Base-by-base conservation (phyloP, 1,284 basidiomycete species). In the Boletus smithii region DNA sequence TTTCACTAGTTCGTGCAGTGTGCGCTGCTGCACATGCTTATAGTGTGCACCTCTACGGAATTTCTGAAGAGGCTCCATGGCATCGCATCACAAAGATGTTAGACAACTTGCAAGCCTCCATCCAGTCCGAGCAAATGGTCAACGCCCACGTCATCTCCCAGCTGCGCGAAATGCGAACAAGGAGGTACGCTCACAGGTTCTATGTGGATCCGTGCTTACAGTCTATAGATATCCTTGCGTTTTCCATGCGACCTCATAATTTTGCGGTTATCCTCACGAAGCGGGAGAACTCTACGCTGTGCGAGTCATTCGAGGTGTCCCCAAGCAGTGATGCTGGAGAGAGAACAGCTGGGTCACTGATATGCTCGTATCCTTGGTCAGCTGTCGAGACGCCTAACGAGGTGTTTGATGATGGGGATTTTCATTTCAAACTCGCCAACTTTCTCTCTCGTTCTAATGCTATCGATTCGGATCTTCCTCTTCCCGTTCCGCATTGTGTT, bases 231-330 rank as follows among this genome's bases (percentile, higher is more conserved):
- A 26, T 26, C 24, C 24, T 26, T 26, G 23, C 5, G 8, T 13
- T 30, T 31, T 31, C 11, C 6, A 31, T 16, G 7, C 14, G 30
- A 31, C 7, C 14, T 8, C 30, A 16, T 6, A 26, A 26, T 10
- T 8, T 9, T 26, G 24, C 8, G 24, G 9, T 26, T 9, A 26
- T 26, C 24, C 24, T 26, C 24, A 26, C 24, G 24, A 26, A 26
- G 24, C 24, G 8, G 24, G 2, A 24, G 23, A 8, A 26, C 8
- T 26, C 24, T 26, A 8, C 24, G 5, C 45, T 53, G 5, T 65
- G 65, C 39, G 69, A 72, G 51, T 45, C 56, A 14, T 71, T 72
- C 30, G 63, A 70, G 43, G 56, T 59, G 2, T 58, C 62, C 10
- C 32, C 33, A 8, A n/a, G 16, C 14, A 3, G 13, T 14, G 27